phyloP scores from a whole-genome alignment of 2,329 filamentous ascomycete species.

The Exophiala bonariae region DNA sequence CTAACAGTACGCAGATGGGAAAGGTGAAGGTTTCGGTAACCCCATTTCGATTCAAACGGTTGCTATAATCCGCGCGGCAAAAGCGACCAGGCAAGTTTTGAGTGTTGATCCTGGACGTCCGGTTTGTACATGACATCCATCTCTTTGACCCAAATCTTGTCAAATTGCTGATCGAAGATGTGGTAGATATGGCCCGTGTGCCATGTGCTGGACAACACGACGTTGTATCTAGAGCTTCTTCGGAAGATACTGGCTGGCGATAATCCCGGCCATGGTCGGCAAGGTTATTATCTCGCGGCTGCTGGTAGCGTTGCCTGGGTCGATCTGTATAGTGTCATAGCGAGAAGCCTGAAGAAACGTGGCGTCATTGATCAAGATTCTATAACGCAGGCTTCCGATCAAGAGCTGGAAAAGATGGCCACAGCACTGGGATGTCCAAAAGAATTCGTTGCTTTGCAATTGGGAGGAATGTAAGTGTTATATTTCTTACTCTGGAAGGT shows the following conservation, averaged over 20 bases:
- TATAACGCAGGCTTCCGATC: constrained; percentile 39
- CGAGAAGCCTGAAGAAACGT: constrained; percentile 40
- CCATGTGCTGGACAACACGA: constrained; percentile 50
- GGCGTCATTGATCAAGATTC: constrained; percentile 39
- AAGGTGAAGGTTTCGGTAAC: constrained; percentile 53
- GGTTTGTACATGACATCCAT: constrained; percentile 30
- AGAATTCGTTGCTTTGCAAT: constrained; percentile 39
- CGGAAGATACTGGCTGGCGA: constrained; percentile 43
- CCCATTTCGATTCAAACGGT: constrained; percentile 53
- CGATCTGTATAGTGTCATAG: constrained; percentile 51
- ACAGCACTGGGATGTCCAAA: constrained; percentile 37
- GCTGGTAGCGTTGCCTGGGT: constrained; percentile 52
- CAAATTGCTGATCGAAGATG: too few species aligned
- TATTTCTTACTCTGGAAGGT: neutral
- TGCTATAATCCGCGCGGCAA: constrained; percentile 49
- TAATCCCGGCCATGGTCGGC: constrained; percentile 40
- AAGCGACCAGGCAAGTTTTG: constrained; percentile 41
- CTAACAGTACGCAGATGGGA: constrained; percentile 35
- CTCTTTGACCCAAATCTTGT: neutral
- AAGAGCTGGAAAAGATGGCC: constrained; percentile 43
- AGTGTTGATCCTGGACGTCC: constrained; percentile 40
- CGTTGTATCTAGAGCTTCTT: constrained; percentile 48
- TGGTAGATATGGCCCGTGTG: constrained; percentile 54
- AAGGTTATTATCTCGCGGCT: constrained; percentile 54
- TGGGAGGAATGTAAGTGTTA: constrained; percentile 46